Conservation (phyloP, 1,139 yeast genomes). For the Yamadazyma membranifaciens region DNA sequence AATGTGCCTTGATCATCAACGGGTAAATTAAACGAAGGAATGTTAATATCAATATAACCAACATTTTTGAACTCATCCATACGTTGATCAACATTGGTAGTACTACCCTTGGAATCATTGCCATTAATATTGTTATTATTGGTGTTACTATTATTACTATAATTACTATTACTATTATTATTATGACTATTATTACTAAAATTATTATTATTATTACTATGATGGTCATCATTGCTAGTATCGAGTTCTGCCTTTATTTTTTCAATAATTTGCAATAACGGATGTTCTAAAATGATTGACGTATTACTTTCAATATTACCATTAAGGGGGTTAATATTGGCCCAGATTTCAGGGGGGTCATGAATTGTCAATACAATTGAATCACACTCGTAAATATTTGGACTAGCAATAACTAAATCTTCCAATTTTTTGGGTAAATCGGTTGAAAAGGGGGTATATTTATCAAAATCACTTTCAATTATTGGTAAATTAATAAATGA, state of each 20-base stretch:
- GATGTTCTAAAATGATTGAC: conserved; percentile 58
- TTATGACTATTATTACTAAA: not conserved
- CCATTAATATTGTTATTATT: not conserved
- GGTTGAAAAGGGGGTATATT: conserved; percentile 33
- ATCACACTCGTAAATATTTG: conserved; percentile 62
- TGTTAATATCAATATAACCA: conserved; percentile 81
- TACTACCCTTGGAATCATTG: not conserved
- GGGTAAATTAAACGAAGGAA: conserved; percentile 53
- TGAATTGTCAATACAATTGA: conserved; percentile 73
- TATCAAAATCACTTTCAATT: conserved; percentile 30
- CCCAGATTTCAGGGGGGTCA: conserved; percentile 95
- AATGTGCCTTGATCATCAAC: conserved; percentile 22
- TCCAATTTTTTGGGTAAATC: conserved; percentile 52
- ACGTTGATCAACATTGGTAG: no score
- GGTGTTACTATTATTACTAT: not conserved
- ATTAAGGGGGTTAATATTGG: conserved; percentile 72
- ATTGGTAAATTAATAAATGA: conserved; percentile 72
- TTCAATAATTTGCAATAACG: conserved; percentile 37
- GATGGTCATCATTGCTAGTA: conserved; percentile 45
- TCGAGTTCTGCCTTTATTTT: conserved; percentile 29
- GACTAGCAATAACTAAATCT: conserved; percentile 75
- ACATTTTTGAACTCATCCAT: conserved; percentile 21
- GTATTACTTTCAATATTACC: conserved; percentile 76
- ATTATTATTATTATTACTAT: conserved; percentile 22
- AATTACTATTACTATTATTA: not conserved